Percentiles rank a stretch among this genome's conserved stretches.
Conservation (phyloP, 192 early-diverging fungal genomes). For the Backusella mclennaniae region DNA sequence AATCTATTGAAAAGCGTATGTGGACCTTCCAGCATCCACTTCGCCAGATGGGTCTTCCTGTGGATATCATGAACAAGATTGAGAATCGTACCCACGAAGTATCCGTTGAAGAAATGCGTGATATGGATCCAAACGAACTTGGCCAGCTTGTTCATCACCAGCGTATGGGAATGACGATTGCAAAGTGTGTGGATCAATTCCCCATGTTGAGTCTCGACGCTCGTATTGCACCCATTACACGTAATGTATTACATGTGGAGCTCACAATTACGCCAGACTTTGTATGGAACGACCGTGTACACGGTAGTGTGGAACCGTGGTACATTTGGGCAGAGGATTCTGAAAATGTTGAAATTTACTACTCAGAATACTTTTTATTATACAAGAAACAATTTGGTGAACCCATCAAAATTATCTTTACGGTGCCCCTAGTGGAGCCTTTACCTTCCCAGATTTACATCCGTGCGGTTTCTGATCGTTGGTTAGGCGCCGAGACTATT, state of each 20-base stretch:
- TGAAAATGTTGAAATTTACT: constrained; percentile 85
- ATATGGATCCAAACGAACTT: constrained; percentile 80
- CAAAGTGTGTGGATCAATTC: constrained; percentile 79
- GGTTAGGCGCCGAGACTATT: constrained; percentile 89
- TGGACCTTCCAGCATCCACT: constrained; percentile 97
- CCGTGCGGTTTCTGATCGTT: constrained; percentile 91
- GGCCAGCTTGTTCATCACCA: constrained; percentile 83
- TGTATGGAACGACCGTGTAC: constrained; percentile 91
- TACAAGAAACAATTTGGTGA: constrained; percentile 66
- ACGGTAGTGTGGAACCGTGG: constrained; percentile 89
- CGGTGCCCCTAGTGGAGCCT: constrained; percentile 90
- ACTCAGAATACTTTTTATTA: constrained; percentile 90
- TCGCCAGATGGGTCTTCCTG: constrained; percentile 85
- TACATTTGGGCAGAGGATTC: constrained; percentile 97
- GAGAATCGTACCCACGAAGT: constrained; percentile 71
- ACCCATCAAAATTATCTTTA: constrained; percentile 74
- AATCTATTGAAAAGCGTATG: constrained; percentile 94
- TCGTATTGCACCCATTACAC: constrained; percentile 89
- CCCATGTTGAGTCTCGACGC: constrained; percentile 81
- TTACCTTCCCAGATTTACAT: constrained; percentile 90
- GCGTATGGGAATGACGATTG: constrained; percentile 74
- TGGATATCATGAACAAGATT: constrained; percentile 84
- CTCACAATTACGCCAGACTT: constrained; percentile 84
- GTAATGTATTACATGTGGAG: constrained; percentile 83
- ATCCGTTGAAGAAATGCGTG: constrained; percentile 90